Percentiles rank a stretch among this genome's conserved stretches.
Evolutionary conservation across 2,329 filamentous ascomycete genomes (phyloP).

Genomic region (Phialophora macrospora): DNA sequence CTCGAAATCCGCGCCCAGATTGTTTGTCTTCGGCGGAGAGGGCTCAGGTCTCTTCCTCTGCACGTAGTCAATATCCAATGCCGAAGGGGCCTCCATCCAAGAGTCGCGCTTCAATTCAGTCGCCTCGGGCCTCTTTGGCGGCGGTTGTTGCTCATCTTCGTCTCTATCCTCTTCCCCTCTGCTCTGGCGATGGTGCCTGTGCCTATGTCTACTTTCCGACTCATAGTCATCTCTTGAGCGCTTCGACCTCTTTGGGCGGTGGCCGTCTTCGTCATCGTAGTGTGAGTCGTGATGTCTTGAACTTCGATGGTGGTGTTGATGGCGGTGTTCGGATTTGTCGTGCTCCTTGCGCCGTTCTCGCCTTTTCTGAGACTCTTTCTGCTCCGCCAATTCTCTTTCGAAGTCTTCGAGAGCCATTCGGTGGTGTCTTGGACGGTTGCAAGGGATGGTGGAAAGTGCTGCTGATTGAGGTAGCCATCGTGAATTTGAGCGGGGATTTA

Average conservation of each 20-base stretch:
- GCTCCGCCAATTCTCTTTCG: constrained; percentile 71
- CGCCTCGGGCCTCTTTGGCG: constrained; percentile 41
- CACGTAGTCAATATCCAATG: constrained; percentile 79
- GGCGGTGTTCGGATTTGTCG: constrained; percentile 45
- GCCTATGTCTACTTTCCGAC: constrained; percentile 43
- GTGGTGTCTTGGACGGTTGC: neutral
- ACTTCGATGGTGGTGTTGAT: constrained; percentile 44
- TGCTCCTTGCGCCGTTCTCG: constrained; percentile 50
- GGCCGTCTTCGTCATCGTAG: constrained; percentile 58
- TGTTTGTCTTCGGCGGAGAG: constrained; percentile 46
- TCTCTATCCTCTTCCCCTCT: constrained; percentile 41
- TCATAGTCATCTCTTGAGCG: constrained; percentile 40
- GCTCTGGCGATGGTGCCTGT: constrained; percentile 34
- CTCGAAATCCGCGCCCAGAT: constrained; percentile 63
- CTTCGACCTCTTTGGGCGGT: constrained; percentile 55
- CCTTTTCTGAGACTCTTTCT: constrained; percentile 44
- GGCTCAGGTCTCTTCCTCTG: constrained; percentile 59
- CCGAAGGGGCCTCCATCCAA: constrained; percentile 92
- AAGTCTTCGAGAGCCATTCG: constrained; percentile 72
- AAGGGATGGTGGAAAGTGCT: neutral
- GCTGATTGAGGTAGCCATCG: neutral
- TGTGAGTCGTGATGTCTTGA: constrained; percentile 51
- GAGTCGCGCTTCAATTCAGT: constrained; percentile 70
- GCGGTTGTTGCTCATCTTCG: constrained; percentile 37
- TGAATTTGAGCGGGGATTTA: neutral